These are phyloP conservation scores for Tripterygium wilfordii DNA, from an alignment of 177 flowering plant species.

Conservation along the genomic window DNA sequence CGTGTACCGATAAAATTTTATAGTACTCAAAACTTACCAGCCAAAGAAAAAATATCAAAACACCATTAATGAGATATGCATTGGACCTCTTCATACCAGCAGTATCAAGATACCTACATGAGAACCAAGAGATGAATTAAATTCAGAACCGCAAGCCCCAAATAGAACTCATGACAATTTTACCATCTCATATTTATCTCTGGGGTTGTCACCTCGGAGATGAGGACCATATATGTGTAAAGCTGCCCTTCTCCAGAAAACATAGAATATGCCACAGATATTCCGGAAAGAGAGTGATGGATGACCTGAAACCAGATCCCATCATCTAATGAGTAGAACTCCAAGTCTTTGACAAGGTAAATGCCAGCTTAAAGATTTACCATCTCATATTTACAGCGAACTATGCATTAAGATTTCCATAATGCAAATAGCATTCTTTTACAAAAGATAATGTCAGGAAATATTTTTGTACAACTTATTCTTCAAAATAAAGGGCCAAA, in stretches of 20 bases:
- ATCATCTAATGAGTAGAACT: no score
- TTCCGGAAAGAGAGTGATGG: constrained; percentile 76
- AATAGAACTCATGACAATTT: background rate
- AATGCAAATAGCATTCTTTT: no score
- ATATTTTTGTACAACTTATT: no score
- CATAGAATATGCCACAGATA: constrained; percentile 81
- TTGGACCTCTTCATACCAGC: constrained; percentile 88
- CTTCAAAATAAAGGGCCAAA: no score
- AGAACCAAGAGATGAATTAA: constrained; percentile 14
- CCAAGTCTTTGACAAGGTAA: no score
- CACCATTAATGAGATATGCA: constrained; percentile 81
- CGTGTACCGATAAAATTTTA: background rate
- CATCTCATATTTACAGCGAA: no score
- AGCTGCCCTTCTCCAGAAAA: constrained; percentile 84
- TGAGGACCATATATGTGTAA: constrained; percentile 86
- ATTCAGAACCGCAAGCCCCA: no score
- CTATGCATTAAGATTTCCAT: no score
- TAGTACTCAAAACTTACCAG: constrained; percentile 55
- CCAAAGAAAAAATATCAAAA: constrained; percentile 82
- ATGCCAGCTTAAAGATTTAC: no score
- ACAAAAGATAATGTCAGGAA: no score
- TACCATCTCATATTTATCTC: constrained; percentile 94
- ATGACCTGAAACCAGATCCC: constrained; percentile 68
- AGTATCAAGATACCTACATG: constrained; percentile 80
- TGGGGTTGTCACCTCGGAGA: constrained; percentile 93